Conservation (phyloP, 2,329 filamentous ascomycete species). For the Apiospora aurea region DNA sequence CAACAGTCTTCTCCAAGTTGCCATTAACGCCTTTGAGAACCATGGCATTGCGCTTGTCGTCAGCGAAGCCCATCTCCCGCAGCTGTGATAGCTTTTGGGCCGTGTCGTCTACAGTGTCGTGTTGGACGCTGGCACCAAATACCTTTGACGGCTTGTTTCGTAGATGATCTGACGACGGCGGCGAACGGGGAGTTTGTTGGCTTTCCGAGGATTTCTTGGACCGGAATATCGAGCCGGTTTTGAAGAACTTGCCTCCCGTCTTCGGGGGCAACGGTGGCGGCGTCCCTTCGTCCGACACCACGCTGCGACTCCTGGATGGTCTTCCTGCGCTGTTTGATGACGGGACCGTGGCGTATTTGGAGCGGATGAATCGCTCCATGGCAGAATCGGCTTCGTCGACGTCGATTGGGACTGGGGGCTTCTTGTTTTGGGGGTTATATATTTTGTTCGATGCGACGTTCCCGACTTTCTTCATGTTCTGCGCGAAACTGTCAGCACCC, state of each 20-base stretch:
- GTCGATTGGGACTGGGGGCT: conserved; percentile 85
- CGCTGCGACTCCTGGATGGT: conserved; percentile 50
- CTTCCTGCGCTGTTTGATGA: conserved; percentile 41
- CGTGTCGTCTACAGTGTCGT: conserved; percentile 62
- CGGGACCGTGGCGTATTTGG: conserved; percentile 80
- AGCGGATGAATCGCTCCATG: conserved; percentile 93
- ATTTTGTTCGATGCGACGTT: conserved; percentile 85
- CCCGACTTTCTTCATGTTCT: conserved; percentile 95
- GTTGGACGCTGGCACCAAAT: conserved; percentile 73
- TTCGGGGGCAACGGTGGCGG: conserved; percentile 69
- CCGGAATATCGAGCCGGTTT: conserved; percentile 72
- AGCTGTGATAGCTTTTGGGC: conserved; percentile 80
- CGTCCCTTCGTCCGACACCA: conserved; percentile 62
- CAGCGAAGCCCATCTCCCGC: conserved; percentile 89
- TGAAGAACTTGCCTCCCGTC: conserved; percentile 67
- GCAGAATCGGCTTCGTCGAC: conserved; percentile 90
- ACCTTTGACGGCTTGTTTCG: conserved; percentile 71
- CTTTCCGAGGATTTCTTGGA: conserved; percentile 59
- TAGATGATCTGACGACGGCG: conserved; percentile 38
- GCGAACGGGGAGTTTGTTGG: conserved; percentile 40
- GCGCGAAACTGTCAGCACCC: conserved; percentile 24
- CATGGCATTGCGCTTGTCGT: conserved; percentile 80
- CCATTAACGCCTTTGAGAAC: conserved; percentile 85
- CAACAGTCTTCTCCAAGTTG: conserved; percentile 85
- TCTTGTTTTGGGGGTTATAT: conserved; percentile 86